A percentile compares a stretch with the other conserved stretches of the same genome.
Evolutionary conservation across 257 asterid genomes (phyloP).

Genomic region (Linaria vulgaris): DNA sequence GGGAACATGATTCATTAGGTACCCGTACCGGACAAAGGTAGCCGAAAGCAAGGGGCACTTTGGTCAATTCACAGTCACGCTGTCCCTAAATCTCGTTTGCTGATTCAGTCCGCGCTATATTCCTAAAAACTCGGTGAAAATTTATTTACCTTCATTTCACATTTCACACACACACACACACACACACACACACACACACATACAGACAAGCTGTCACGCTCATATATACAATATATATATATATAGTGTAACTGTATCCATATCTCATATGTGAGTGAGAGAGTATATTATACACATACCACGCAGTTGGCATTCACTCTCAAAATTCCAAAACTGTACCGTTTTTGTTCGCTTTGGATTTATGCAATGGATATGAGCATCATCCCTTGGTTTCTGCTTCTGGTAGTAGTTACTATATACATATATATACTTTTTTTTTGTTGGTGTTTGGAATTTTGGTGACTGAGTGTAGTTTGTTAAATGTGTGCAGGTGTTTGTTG

Average conservation of each 20-base stretch:
- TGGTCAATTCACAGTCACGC: slow-evolving; percentile 7
- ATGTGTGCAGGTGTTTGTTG: slow-evolving; percentile 42
- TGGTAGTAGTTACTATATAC: slow-evolving; percentile 39
- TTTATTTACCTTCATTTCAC: too few species aligned
- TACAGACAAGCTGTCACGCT: too few species aligned
- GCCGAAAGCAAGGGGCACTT: slow-evolving; percentile 60
- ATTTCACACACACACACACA: too few species aligned
- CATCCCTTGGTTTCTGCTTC: slow-evolving; percentile 29
- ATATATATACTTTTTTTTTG: not conserved
- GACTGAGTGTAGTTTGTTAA: not conserved
- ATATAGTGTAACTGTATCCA: not conserved
- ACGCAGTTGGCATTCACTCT: slow-evolving; percentile 32
- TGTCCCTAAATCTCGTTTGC: too few species aligned
- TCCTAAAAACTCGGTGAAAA: not conserved
- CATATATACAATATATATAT: too few species aligned
- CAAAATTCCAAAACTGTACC: slow-evolving; percentile 18
- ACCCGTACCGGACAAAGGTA: slow-evolving; percentile 27
- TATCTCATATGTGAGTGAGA: not conserved
- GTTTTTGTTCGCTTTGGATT: too few species aligned
- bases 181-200: too few species aligned
- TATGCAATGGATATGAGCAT: slow-evolving; percentile 24
- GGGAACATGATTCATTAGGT: too few species aligned
- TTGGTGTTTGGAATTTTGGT: too few species aligned
- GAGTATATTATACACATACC: not conserved
- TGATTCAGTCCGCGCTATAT: not conserved